Evolutionary conservation across 2,329 filamentous ascomycete genomes (phyloP).

Genomic region (Mycosphaerelloides madeirae): DNA sequence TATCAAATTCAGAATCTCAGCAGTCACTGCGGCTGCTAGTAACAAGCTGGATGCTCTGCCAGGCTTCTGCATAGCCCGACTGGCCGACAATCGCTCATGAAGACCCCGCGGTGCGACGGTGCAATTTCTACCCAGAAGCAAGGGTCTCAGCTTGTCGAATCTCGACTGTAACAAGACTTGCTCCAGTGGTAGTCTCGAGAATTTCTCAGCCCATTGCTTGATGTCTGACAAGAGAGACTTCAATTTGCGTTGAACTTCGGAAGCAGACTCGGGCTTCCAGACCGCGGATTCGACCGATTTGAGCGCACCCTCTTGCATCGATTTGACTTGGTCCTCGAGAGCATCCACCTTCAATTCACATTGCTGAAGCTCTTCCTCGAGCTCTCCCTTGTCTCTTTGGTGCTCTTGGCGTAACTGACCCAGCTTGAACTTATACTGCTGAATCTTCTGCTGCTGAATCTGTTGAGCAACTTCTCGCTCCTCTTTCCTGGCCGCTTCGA

Average conservation of each 20-base stretch:
- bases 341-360: not conserved
- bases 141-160: too few relatives aligned
- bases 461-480: too few relatives aligned
- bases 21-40: conserved; percentile 7
- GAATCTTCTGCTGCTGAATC: too few relatives aligned
- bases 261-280: conserved; percentile 4
- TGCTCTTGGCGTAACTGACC: too few relatives aligned
- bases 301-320: conserved; percentile 4
- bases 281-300: conserved; percentile 5
- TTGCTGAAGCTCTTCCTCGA: too few relatives aligned
- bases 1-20: conserved; percentile 2
- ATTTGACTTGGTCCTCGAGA: not conserved
- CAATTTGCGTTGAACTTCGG: conserved; percentile 4
- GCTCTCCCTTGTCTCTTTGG: too few relatives aligned
- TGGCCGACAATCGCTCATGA: too few relatives aligned
- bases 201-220: conserved; percentile 5
- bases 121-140: too few relatives aligned
- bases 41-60: not conserved
- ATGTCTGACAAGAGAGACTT: not conserved
- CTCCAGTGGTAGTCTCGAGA: conserved; percentile 1
- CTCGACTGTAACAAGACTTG: not conserved
- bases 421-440: too few relatives aligned
- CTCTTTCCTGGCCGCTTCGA: too few relatives aligned
- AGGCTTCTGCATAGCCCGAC: too few relatives aligned
- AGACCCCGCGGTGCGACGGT: too few relatives aligned